Base-by-base conservation (phyloP, 1,284 basidiomycete species). In the Macrocystidia cucumis region DNA sequence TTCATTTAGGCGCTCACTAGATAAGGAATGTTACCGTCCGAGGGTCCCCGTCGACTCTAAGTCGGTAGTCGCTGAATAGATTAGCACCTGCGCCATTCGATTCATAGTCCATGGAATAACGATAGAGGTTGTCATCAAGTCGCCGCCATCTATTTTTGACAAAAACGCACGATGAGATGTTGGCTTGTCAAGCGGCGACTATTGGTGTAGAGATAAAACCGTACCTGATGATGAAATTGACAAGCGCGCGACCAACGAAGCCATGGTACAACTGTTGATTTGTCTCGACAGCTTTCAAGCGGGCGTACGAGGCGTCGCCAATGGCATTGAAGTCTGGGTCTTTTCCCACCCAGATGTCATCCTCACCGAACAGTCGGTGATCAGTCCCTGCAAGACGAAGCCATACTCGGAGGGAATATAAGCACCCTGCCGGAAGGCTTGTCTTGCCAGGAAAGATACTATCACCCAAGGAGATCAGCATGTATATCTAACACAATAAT, bases 391-490 rank as follows among this genome's bases (percentile, higher is more conserved):
- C 65, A 3, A 60, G 62, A 7, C 69, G 63, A 24, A 79, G 52
- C 76, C 76, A 79, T 11, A 78, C 68, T 0, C 76, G 72, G 19
- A 78, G 54, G 9, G 68, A 65, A 52, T 61, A 70, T 2, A 76
- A 49, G 35, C 63, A 68, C 0, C 65, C 68, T 8, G 52, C 49
- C 0, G 75, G 75, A 1, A 74, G 49, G 32, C 63, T 65, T 5
- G 63, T 46, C 46, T 72, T 71, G 8, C 74, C 74, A 9, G 74
- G 72, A 47, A 74, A 78, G 7, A 66, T 51, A 41, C 76, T 78
- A 41, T 16, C n/a, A 29, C 19, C 35, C 39, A 13, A n/a, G 11
- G 9, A 25, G 9, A 27, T 33, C 29, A 23, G 18, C 9, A 38
- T 25, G 11, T n/a, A 34, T 20, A 39, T 24, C 21, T 20, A 21